Base-by-base conservation (phyloP, 179 eudicot genomes). In the Actinidia polygama region DNA sequence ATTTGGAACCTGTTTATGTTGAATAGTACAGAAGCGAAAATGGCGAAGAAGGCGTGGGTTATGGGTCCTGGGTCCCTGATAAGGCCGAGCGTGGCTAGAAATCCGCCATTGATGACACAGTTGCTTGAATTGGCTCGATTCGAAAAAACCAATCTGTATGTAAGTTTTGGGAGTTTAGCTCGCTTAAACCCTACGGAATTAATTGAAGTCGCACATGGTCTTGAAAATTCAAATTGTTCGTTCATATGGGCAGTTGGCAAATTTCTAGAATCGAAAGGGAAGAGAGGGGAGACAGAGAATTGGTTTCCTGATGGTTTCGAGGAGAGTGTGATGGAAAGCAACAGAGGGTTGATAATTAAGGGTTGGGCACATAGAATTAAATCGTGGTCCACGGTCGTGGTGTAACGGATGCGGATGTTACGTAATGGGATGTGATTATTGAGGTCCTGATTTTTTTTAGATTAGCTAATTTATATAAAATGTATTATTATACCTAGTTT, bases 361-460 rank as follows among this genome's bases (percentile, higher is more conserved):
- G 89, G 90, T 0, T 87, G 91, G 91, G 91, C 88, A 1, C 91
- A n/a, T n/a, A n/a, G n/a, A n/a, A n/a, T n/a, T n/a, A n/a, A n/a
- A n/a, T n/a, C n/a, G n/a, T n/a, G n/a, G n/a, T n/a, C n/a, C n/a
- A n/a, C n/a, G n/a, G n/a, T n/a, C n/a, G n/a, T n/a, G n/a, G n/a
- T n/a, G n/a, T n/a, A n/a, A n/a, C n/a, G n/a, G n/a, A n/a, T n/a
- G n/a, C n/a, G n/a, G n/a, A n/a, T n/a, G n/a, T n/a, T n/a, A n/a
- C n/a, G n/a, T n/a, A n/a, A n/a, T n/a, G n/a, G n/a, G n/a, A n/a
- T n/a, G n/a, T n/a, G n/a, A n/a, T n/a, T n/a, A n/a, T n/a, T n/a
- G n/a, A n/a, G n/a, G n/a, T n/a, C n/a, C n/a, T n/a, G n/a, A n/a
- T n/a, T n/a, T n/a, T n/a, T n/a, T n/a, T n/a, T n/a, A n/a, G n/a